Evolutionary conservation across 2,329 filamentous ascomycete genomes (phyloP).

Genomic region (Diaporthe australafricana): DNA sequence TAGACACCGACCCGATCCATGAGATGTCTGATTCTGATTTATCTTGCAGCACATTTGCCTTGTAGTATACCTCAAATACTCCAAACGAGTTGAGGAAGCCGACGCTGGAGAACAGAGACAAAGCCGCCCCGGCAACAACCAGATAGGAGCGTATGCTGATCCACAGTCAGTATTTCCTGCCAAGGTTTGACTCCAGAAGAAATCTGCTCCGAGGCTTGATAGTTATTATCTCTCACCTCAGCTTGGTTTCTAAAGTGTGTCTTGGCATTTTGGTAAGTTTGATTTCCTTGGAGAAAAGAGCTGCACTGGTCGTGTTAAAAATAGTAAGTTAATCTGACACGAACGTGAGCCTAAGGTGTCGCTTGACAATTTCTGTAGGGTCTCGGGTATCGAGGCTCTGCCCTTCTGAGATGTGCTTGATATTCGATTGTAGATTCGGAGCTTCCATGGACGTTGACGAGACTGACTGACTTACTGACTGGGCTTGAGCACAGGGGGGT

Average conservation of each 20-base stretch:
- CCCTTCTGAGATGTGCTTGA: neutral
- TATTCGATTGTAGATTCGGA: neutral
- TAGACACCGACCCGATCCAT: conserved; percentile 48
- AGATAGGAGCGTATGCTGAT: neutral
- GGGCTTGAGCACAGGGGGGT: too few relatives aligned
- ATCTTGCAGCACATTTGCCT: conserved; percentile 36
- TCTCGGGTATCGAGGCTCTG: neutral
- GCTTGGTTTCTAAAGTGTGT: neutral
- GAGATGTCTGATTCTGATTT: conserved; percentile 46
- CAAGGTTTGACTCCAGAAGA: neutral
- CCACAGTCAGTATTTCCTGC: neutral
- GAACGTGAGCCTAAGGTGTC: neutral
- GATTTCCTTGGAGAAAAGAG: too few relatives aligned
- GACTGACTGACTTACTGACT: neutral
- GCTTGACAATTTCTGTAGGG: neutral
- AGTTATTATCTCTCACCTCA: neutral
- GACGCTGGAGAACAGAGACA: conserved; percentile 44
- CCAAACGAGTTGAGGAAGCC: conserved; percentile 50
- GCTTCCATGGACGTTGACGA: neutral
- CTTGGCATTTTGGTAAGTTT: neutral
- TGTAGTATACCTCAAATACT: conserved; percentile 49
- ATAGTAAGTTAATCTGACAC: neutral
- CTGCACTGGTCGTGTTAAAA: too few relatives aligned
- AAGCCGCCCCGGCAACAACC: neutral
- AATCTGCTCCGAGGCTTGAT: neutral